Evolutionary conservation across 345 rosid species (phyloP).

Genomic region (Orychophragmus violaceus): DNA sequence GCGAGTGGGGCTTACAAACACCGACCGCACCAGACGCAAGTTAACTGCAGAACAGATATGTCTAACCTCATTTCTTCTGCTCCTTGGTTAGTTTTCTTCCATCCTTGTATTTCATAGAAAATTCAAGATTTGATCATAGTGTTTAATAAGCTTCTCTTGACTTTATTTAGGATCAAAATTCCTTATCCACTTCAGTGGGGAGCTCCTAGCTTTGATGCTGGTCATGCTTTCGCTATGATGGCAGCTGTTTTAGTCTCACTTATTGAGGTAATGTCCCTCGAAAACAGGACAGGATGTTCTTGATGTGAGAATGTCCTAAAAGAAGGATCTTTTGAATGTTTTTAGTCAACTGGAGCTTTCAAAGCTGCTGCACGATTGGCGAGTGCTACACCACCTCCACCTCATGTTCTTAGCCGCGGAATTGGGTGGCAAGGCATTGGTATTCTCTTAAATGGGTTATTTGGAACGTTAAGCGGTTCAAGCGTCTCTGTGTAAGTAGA

Average conservation of each 20-base stretch:
- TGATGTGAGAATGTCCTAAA: neutral
- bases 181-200: slow-evolving; percentile 99
- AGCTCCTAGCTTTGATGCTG: slow-evolving; percentile 97
- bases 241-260: slow-evolving; percentile 91
- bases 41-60: slow-evolving; percentile 85
- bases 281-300: neutral
- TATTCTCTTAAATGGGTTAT: slow-evolving; percentile 74
- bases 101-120: neutral
- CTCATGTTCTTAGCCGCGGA: slow-evolving; percentile 97
- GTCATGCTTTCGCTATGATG: slow-evolving; percentile 98
- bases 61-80: slow-evolving; percentile 98
- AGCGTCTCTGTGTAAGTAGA: slow-evolving; percentile 73
- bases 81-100: slow-evolving; percentile 60
- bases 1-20: slow-evolving; percentile 97
- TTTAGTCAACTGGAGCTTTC: slow-evolving; percentile 90
- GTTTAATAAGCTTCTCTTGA: neutral
- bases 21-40: slow-evolving; percentile 66
- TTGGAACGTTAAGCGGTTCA: slow-evolving; percentile 80
- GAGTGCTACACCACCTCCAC: slow-evolving; percentile 98
- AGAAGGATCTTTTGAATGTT: slow-evolving; percentile 1
- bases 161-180: slow-evolving; percentile 61
- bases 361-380: slow-evolving; percentile 96
- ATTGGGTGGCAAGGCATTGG: slow-evolving; percentile 99
- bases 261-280: slow-evolving; percentile 55
- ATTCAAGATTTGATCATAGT: neutral